These are phyloP conservation scores for maize (Zea mays) DNA, from an alignment of 176 grass and related monocot species.

Conservation along the genomic window Zm-B73-REFERENCE-NAM-5.0 NC_050096.1:39038501-39039000, in stretches of 20 bases:
- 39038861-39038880: slow-evolving; percentile 84
- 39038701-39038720: slow-evolving; percentile 92
- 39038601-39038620: background rate
- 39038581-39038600: background rate
- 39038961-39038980: slow-evolving; percentile 66
- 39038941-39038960: slow-evolving; percentile 84
- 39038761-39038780: slow-evolving; percentile 86
- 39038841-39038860: slow-evolving; percentile 79
- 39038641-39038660: background rate
- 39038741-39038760: slow-evolving; percentile 95
- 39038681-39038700: slow-evolving; percentile 90
- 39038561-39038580: slow-evolving; percentile 47
- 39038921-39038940: slow-evolving; percentile 72
- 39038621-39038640: too few species aligned
- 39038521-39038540: slow-evolving; percentile 43
- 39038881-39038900: slow-evolving; percentile 79
- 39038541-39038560: slow-evolving; percentile 32
- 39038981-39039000: slow-evolving; percentile 80
- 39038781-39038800: slow-evolving; percentile 95
- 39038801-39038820: slow-evolving; percentile 85
- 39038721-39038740: slow-evolving; percentile 88
- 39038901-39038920: slow-evolving; percentile 78
- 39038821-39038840: slow-evolving; percentile 85
- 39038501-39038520: slow-evolving; percentile 3
- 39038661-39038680: slow-evolving; percentile 42